Conservation (phyloP, 495 filamentous ascomycete genomes). For the Talaromyces borbonicus region DNA sequence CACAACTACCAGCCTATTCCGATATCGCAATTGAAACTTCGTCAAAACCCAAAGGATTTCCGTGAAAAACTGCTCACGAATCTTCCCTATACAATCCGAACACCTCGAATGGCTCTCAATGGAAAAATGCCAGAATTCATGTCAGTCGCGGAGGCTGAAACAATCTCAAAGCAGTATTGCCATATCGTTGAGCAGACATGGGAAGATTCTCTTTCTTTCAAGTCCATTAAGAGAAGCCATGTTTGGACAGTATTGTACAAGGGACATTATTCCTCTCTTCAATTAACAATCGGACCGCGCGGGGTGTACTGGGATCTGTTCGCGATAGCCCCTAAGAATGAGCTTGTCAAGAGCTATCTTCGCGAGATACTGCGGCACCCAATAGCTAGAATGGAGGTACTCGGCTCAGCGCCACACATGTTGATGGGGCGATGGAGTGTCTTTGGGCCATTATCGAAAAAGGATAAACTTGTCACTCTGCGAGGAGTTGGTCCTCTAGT, state of each 20-base stretch:
- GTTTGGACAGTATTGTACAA: constrained; percentile 46
- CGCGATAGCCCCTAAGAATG: constrained; percentile 28
- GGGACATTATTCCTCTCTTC: constrained; percentile 34
- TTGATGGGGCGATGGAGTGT: constrained; percentile 44
- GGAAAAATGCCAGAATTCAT: neutral
- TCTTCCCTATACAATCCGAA: neutral
- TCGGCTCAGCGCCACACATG: constrained; percentile 10
- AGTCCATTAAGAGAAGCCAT: constrained; percentile 34
- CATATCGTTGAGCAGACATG: constrained; percentile 23
- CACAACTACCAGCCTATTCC: constrained; percentile 35
- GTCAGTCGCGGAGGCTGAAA: neutral
- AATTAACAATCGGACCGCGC: constrained; percentile 34
- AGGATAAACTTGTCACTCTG: constrained; percentile 7
- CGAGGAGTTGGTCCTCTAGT: constrained; percentile 16
- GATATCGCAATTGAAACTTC: constrained; percentile 1
- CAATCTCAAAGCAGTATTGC: constrained; percentile 28
- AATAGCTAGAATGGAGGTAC: constrained; percentile 42
- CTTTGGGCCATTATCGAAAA: constrained; percentile 26
- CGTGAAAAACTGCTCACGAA: neutral
- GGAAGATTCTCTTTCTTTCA: constrained; percentile 34
- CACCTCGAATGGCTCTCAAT: neutral
- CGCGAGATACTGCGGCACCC: constrained; percentile 43
- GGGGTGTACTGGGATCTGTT: constrained; percentile 46
- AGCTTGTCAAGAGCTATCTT: constrained; percentile 28
- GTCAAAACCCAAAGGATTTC: neutral